Evolutionary conservation across 345 rosid species (phyloP).

Genomic region (Pelargonium nanum): DNA sequence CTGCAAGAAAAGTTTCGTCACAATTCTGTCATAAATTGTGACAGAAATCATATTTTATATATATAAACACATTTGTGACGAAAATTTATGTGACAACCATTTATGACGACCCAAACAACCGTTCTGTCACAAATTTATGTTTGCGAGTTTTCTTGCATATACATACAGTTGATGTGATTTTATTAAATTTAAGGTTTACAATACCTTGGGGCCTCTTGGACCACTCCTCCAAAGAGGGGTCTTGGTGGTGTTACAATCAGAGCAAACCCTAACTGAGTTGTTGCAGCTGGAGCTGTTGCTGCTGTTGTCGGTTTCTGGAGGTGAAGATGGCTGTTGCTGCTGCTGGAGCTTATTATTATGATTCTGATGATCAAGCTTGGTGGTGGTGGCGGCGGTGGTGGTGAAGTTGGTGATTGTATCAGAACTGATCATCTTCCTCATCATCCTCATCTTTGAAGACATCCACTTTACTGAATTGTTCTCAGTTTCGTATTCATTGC

Average conservation of each 20-base stretch:
- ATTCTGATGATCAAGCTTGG: slow-evolving; percentile 15
- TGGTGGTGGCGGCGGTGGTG: not conserved
- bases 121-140: too few species aligned
- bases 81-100: too few species aligned
- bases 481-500: slow-evolving; percentile 14
- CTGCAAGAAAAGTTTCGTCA: not conserved
- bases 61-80: too few species aligned
- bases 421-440: slow-evolving; percentile 55
- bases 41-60: too few species aligned
- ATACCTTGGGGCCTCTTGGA: slow-evolving; percentile 90
- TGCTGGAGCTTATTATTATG: too few species aligned
- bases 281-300: slow-evolving; percentile 17
- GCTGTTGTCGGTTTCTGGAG: slow-evolving; percentile 21
- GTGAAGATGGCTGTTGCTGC: slow-evolving; percentile 19
- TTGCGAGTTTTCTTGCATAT: too few species aligned
- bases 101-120: too few species aligned
- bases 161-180: not conserved
- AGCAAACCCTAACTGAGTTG: slow-evolving; percentile 54
- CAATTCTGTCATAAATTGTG: too few species aligned
- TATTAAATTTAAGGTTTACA: not conserved
- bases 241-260: slow-evolving; percentile 87
- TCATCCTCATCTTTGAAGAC: slow-evolving; percentile 81
- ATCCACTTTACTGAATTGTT: slow-evolving; percentile 50
- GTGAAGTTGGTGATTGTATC: slow-evolving; percentile 9
- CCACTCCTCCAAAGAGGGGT: slow-evolving; percentile 99